Percentiles rank a stretch among this genome's conserved stretches.
These are phyloP conservation scores for Sclerotinia subarctica DNA, from an alignment of 2,329 filamentous ascomycete species.

Conservation along the genomic window DNA sequence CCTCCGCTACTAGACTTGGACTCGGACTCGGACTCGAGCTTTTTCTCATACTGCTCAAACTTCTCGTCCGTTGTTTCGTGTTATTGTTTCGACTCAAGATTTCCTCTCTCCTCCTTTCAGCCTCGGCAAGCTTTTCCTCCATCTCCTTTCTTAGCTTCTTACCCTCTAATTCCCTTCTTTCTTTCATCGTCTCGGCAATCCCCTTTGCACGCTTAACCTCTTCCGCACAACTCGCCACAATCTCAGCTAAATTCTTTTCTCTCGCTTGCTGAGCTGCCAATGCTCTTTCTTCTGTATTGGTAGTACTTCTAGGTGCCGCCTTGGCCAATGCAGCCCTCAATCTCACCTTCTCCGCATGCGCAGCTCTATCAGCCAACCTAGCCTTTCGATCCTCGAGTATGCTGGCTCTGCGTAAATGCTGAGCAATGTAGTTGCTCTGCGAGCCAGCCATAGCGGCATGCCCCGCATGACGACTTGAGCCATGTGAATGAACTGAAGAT, in stretches of 20 bases:
- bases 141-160: conserved; percentile 68
- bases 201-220: conserved; percentile 81
- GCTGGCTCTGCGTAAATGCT: conserved; percentile 74
- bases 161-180: conserved; percentile 72
- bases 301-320: conserved; percentile 60
- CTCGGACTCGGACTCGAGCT: conserved; percentile 47
- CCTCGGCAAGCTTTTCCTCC: conserved; percentile 76
- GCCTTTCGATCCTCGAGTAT: conserved; percentile 80
- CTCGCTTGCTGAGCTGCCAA: conserved; percentile 74
- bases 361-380: conserved; percentile 73
- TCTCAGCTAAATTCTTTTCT: conserved; percentile 77
- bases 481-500: conserved; percentile 62
- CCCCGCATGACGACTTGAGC: conserved; percentile 45
- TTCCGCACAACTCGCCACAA: conserved; percentile 76
- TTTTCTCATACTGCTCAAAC: conserved; percentile 53
- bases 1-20: conserved; percentile 40
- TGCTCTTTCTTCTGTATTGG: conserved; percentile 70
- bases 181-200: conserved; percentile 77
- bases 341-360: conserved; percentile 80
- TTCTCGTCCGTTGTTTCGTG: conserved; percentile 51
- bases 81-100: conserved; percentile 53
- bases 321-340: conserved; percentile 72
- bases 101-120: conserved; percentile 67
- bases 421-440: conserved; percentile 74
- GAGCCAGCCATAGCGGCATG: conserved; percentile 37